Evolutionary conservation across 306 rosid genomes (phyloP).

Genomic region (Hippophae gyantsensis): DNA sequence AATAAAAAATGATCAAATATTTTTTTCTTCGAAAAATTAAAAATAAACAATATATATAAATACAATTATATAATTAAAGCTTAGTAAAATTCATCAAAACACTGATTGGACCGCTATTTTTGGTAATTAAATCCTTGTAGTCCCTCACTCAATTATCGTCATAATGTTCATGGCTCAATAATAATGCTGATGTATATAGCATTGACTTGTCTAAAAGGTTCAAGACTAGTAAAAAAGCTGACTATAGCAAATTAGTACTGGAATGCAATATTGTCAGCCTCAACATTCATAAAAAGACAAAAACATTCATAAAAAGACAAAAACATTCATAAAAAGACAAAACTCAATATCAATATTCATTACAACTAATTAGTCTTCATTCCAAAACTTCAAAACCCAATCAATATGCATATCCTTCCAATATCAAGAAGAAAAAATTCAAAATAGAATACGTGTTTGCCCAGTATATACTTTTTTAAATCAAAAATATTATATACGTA

Average conservation of each 20-base stretch:
- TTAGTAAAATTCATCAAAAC: too few relatives aligned
- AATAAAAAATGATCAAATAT: too few relatives aligned
- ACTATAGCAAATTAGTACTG: conserved; percentile 7
- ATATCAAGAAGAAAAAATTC: background rate
- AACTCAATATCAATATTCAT: conserved; percentile 2
- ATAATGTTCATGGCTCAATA: conserved; percentile 4
- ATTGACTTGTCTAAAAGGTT: conserved; percentile 28
- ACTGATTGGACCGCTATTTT: too few relatives aligned
- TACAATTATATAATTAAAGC: too few relatives aligned
- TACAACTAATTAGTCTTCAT: conserved; percentile 1
- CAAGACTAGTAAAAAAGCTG: conserved; percentile 26
- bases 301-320: conserved; percentile 7
- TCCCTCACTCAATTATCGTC: background rate
- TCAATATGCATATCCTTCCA: background rate
- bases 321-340: conserved; percentile 7
- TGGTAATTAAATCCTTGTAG: too few relatives aligned
- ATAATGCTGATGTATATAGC: conserved; percentile 9
- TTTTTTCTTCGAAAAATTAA: too few relatives aligned
- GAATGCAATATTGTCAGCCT: conserved; percentile 21
- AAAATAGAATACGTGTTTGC: background rate
- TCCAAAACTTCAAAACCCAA: conserved; percentile 1
- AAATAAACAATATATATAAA: too few relatives aligned
- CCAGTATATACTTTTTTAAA: background rate
- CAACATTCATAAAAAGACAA: conserved; percentile 16
- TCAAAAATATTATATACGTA: background rate